Percentiles rank a stretch among this genome's conserved stretches.
Conservation (phyloP, 805 yeast species). For the Tetrapisispora nanseiensis region DNA sequence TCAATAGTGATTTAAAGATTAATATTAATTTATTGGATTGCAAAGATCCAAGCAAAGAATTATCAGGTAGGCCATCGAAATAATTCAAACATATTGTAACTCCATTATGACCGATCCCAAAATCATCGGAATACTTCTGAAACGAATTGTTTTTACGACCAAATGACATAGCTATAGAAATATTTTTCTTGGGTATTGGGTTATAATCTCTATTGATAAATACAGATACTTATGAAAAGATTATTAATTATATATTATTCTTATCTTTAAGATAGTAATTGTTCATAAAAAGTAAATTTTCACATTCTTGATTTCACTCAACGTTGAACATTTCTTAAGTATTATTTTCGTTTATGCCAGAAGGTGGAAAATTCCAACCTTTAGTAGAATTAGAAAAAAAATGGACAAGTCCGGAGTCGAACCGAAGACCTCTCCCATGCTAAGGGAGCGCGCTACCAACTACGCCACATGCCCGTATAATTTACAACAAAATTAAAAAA, state of each 20-base stretch:
- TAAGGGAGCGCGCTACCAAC: conserved; percentile 7
- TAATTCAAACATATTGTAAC: conserved; percentile 60
- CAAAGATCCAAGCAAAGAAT: conserved; percentile 39
- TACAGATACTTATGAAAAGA: no score
- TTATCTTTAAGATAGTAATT: no score
- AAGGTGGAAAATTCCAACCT: no score
- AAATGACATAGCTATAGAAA: conserved; percentile 21
- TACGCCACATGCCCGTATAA: conserved; percentile 6
- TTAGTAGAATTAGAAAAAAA: no score
- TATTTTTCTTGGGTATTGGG: no score
- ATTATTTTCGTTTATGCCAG: no score
- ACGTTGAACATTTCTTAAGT: no score
- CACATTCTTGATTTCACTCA: no score
- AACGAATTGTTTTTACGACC: conserved; percentile 20
- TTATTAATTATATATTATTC: no score
- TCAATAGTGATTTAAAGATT: conserved; percentile 65
- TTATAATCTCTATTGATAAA: no score
- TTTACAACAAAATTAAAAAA: no score
- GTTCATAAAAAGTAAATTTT: no score
- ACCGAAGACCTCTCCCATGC: conserved; percentile 7
- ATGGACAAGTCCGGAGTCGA: conserved; percentile 6
- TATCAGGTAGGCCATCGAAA: conserved; percentile 71
- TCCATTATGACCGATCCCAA: conserved; percentile 34
- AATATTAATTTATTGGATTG: conserved; percentile 37
- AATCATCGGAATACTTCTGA: conserved; percentile 20